Evolutionary conservation across 202 grass and related monocot species (phyloP).

Genomic region (Schoenoplectus tabernaemontani): DNA sequence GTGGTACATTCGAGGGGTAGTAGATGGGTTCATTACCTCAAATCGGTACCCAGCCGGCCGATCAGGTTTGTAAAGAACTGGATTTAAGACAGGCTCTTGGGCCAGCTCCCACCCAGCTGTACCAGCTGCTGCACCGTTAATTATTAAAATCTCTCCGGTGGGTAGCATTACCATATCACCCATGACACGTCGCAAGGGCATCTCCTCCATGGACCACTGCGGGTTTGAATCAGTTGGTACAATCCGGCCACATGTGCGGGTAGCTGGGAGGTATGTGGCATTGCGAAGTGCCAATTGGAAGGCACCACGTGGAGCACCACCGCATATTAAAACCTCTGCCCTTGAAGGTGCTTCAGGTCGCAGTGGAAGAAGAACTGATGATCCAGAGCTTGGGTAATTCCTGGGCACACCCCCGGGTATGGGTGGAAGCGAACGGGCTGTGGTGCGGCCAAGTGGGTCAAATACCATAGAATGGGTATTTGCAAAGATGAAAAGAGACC

Average conservation of each 20-base stretch:
- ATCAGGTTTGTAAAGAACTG: conserved; percentile 48
- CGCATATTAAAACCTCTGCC: conserved; percentile 72
- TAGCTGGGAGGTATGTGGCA: conserved; percentile 41
- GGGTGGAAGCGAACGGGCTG: conserved; percentile 34
- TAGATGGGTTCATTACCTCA: conserved; percentile 22
- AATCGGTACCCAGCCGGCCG: conserved; percentile 29
- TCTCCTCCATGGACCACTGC: conserved; percentile 56
- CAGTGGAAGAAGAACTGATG: conserved; percentile 66
- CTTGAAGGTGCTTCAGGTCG: not conserved
- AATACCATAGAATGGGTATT: conserved; percentile 59
- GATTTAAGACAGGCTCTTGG: conserved; percentile 38
- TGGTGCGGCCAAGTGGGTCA: conserved; percentile 33
- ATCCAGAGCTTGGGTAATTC: conserved; percentile 59
- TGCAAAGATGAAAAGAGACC: conserved; percentile 63
- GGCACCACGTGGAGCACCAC: conserved; percentile 39
- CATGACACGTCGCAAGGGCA: conserved; percentile 57
- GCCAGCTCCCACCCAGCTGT: conserved; percentile 80
- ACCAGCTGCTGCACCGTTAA: conserved; percentile 52
- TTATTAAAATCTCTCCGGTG: conserved; percentile 54
- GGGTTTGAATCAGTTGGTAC: conserved; percentile 41
- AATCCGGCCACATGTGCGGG: conserved; percentile 46
- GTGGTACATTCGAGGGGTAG: conserved; percentile 65
- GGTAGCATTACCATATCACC: conserved; percentile 87
- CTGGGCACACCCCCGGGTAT: conserved; percentile 40
- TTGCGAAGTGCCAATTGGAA: conserved; percentile 52